Evolutionary conservation across 306 rosid species (phyloP).

Genomic region (Prosopis cineraria): DNA sequence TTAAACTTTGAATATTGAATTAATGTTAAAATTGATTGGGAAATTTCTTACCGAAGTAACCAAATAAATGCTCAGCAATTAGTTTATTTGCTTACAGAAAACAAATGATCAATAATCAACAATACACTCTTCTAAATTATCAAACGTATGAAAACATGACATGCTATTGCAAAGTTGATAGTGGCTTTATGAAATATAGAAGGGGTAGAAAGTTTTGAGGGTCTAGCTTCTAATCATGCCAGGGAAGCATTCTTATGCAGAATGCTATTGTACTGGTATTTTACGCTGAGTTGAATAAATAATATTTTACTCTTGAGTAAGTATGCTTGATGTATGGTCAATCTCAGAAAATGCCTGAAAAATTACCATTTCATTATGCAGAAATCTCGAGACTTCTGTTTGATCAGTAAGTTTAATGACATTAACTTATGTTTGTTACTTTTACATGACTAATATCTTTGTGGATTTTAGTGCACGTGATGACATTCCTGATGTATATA

Average conservation of each 20-base stretch:
- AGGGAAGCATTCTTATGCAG: not conserved
- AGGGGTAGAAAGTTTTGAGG: not conserved
- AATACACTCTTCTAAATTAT: not conserved
- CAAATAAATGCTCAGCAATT: not conserved
- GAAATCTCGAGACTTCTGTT: slow-evolving; percentile 88
- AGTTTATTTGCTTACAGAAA: not conserved
- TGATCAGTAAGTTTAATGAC: slow-evolving; percentile 63
- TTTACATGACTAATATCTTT: slow-evolving; percentile 25
- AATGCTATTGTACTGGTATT: not conserved
- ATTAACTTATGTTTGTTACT: slow-evolving; percentile 16
- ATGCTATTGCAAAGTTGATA: not conserved
- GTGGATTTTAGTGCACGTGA: slow-evolving; percentile 70
- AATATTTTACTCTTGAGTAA: not conserved
- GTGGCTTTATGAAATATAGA: not conserved
- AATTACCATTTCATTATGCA: slow-evolving; percentile 90
- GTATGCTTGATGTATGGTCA: not conserved
- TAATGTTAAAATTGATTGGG: not conserved
- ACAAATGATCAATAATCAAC: not conserved
- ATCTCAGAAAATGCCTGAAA: slow-evolving; percentile 81
- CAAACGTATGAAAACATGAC: not conserved
- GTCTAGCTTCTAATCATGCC: not conserved
- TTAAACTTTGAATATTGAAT: too few species aligned
- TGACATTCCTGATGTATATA: slow-evolving; percentile 72
- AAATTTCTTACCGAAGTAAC: not conserved
- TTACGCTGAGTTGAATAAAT: not conserved